These are phyloP conservation scores for Vitis hybrid DNA, from an alignment of 177 flowering plant species.

Conservation along the genomic window DNA sequence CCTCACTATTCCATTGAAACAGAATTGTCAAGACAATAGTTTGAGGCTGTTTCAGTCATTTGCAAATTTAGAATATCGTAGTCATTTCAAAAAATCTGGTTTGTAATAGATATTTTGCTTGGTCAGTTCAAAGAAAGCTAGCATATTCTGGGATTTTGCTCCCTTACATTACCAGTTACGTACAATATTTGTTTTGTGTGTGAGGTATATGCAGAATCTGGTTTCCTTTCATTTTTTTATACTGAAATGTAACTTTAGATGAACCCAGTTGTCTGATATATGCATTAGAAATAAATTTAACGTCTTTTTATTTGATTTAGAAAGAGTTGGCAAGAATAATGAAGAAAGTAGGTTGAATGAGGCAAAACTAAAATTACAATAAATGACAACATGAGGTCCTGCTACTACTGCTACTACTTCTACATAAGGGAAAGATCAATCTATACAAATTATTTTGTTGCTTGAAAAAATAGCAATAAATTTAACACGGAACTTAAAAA, in stretches of 20 bases:
- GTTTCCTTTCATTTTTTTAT: background rate
- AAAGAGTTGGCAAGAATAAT: background rate
- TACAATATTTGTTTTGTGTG: no score
- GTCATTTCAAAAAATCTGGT: background rate
- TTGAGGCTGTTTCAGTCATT: background rate
- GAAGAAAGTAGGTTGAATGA: background rate
- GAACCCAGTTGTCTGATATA: background rate
- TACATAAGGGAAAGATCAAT: background rate
- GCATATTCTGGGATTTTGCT: no score
- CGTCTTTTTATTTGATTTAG: background rate
- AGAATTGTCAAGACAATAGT: constrained; percentile 4
- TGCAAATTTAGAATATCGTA: background rate
- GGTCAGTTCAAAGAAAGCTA: no score
- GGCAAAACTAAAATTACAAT: background rate
- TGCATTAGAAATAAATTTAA: background rate
- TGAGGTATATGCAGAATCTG: no score
- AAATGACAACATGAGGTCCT: background rate
- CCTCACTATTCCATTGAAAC: background rate
- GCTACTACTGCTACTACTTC: background rate
- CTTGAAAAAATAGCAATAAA: constrained; percentile 14
- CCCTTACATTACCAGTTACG: no score
- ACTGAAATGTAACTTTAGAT: background rate
- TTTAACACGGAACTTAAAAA: background rate
- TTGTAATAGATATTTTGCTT: no score
- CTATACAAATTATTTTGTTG: constrained; percentile 20